Conservation (phyloP, 2,329 filamentous ascomycete species). For the Aspergillus novofumigatus region DNA sequence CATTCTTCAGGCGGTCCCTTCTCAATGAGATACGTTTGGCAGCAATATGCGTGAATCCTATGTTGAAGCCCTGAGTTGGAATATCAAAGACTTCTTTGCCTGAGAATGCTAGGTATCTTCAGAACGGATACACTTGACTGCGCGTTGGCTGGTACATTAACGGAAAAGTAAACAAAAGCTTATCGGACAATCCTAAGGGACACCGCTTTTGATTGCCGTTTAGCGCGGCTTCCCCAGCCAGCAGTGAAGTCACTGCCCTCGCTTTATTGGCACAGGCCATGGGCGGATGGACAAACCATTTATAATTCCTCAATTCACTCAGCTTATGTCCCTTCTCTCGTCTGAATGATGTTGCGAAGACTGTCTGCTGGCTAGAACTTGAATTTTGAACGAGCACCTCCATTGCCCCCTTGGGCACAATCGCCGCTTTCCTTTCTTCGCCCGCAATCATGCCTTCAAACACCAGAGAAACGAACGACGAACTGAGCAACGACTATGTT, state of each 20-base stretch:
- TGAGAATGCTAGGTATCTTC: background rate
- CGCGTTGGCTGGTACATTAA: constrained; percentile 9
- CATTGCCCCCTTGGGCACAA: background rate
- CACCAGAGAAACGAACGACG: constrained; percentile 36
- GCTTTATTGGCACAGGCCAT: background rate
- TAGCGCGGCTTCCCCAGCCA: background rate
- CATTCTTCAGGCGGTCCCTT: constrained; percentile 10
- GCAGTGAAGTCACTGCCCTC: background rate
- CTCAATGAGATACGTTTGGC: background rate
- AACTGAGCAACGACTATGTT: constrained; percentile 58
- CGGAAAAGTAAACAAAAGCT: constrained; percentile 19
- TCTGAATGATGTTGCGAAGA: background rate
- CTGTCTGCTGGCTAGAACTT: background rate
- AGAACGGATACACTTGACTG: background rate
- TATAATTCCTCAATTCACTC: background rate
- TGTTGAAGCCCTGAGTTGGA: background rate
- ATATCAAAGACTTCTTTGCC: background rate
- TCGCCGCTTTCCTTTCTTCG: background rate
- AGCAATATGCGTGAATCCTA: background rate
- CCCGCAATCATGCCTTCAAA: constrained; percentile 24
- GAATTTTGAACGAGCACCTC: background rate
- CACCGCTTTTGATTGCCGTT: background rate
- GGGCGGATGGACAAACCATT: background rate
- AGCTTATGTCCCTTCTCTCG: background rate
- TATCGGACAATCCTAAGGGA: background rate